Percentiles rank a stretch among this genome's conserved stretches.
These are phyloP conservation scores for Vitis hybrid DNA, from an alignment of 177 flowering plant species.

Conservation along the genomic window DNA sequence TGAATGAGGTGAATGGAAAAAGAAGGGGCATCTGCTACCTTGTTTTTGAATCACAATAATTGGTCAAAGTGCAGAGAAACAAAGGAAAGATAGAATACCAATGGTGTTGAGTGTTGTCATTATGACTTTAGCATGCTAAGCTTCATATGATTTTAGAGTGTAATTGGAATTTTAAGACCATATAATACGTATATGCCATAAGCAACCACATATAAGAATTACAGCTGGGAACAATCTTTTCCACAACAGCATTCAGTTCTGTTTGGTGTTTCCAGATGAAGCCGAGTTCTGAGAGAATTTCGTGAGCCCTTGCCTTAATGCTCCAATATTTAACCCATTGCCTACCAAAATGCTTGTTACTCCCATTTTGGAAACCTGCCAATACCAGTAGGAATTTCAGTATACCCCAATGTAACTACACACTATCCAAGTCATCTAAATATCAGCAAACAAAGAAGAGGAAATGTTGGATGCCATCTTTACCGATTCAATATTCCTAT, in stretches of 20 bases:
- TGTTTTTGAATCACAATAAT: too few relatives aligned
- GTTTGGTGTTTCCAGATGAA: conserved; percentile 30
- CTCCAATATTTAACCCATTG: conserved; percentile 77
- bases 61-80: too few relatives aligned
- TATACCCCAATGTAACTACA: neutral
- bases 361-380: conserved; percentile 87
- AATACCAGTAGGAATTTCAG: neutral
- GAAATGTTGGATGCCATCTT: neutral
- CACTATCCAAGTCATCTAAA: neutral
- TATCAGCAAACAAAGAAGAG: neutral
- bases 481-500: conserved; percentile 87
- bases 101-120: too few relatives aligned
- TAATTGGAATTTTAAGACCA: too few relatives aligned
- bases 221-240: too few relatives aligned
- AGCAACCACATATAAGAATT: too few relatives aligned
- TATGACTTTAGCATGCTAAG: too few relatives aligned
- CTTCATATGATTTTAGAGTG: too few relatives aligned
- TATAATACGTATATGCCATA: too few relatives aligned
- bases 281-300: conserved; percentile 47
- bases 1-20: too few relatives aligned
- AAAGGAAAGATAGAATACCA: too few relatives aligned
- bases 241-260: conserved; percentile 25
- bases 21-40: too few relatives aligned
- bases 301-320: conserved; percentile 70
- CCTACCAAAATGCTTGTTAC: conserved; percentile 86